Percentiles rank a stretch among this genome's conserved stretches.
These are phyloP conservation scores for Diplodia mutila DNA, from an alignment of 2,329 filamentous ascomycete genomes.

Conservation along the genomic window DNA sequence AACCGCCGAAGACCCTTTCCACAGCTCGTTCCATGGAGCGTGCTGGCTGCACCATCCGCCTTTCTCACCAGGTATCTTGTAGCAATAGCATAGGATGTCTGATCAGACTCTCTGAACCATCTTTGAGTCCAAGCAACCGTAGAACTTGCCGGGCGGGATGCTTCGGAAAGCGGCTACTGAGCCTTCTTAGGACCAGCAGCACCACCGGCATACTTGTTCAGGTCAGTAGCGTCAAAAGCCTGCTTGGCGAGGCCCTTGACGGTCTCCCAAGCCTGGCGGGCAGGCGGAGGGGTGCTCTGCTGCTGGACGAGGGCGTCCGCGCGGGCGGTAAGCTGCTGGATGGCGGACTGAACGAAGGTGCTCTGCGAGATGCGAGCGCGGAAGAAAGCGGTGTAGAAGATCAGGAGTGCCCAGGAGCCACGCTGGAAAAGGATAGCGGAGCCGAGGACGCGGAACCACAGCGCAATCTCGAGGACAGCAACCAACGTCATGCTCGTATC, in stretches of 20 bases:
- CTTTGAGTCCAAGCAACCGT: neutral
- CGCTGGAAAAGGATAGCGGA: conserved; percentile 86
- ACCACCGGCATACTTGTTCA: conserved; percentile 69
- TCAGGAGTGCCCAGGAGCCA: conserved; percentile 86
- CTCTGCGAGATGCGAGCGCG: conserved; percentile 89
- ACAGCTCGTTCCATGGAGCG: neutral
- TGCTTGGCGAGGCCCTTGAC: conserved; percentile 75
- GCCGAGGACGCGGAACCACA: conserved; percentile 82
- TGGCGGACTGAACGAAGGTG: conserved; percentile 84
- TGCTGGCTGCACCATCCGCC: neutral
- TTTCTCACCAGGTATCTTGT: neutral
- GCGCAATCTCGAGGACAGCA: conserved; percentile 80
- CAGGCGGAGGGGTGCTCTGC: conserved; percentile 81
- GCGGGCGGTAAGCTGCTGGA: conserved; percentile 71
- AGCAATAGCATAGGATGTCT: neutral
- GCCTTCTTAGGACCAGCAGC: conserved; percentile 67
- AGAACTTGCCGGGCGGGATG: neutral
- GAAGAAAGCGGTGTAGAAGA: conserved; percentile 88
- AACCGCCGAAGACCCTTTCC: neutral
- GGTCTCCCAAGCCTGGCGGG: conserved; percentile 77
- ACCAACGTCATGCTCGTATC: conserved; percentile 95
- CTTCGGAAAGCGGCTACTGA: conserved; percentile 47
- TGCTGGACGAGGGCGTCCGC: conserved; percentile 82
- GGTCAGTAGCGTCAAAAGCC: conserved; percentile 78
- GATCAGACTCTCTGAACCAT: neutral